phyloP scores from a whole-genome alignment of 2,329 filamentous ascomycete species.

The Monosporascus cannonballus region DNA sequence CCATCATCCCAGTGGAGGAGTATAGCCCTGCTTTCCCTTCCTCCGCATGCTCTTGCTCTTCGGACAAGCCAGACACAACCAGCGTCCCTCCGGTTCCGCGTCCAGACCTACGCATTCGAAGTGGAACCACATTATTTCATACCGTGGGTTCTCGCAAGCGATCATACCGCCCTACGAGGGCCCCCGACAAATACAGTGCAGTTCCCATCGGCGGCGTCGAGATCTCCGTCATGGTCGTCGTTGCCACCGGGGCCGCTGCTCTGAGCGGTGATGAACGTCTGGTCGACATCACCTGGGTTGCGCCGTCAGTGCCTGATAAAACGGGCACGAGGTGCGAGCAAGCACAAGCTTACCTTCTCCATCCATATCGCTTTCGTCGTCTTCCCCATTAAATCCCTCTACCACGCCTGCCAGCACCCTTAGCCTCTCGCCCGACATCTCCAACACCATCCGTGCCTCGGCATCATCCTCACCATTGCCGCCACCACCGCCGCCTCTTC shows the following conservation, averaged over 20 bases:
- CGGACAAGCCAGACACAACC: constrained; percentile 12
- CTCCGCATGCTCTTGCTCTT: constrained; percentile 1
- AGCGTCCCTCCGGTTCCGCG: constrained; percentile 8
- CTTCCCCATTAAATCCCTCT: constrained; percentile 11
- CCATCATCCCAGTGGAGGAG: neutral
- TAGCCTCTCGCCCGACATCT: constrained; percentile 39
- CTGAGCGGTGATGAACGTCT: constrained; percentile 11
- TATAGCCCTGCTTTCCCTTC: neutral
- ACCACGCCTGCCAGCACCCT: constrained; percentile 32
- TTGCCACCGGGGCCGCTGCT: constrained; percentile 4
- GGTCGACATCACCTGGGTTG: constrained; percentile 5
- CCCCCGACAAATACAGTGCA: constrained; percentile 7
- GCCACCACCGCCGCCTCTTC: constrained; percentile 18
- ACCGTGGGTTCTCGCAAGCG: constrained; percentile 8
- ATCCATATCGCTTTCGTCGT: constrained; percentile 9
- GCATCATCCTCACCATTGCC: constrained; percentile 29
- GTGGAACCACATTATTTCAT: constrained; percentile 13
- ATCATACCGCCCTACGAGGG: constrained; percentile 10
- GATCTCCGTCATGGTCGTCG: neutral
- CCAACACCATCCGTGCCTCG: constrained; percentile 36
- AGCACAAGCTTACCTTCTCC: constrained; percentile 1
- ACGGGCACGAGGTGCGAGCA: no score
- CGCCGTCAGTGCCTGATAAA: neutral
- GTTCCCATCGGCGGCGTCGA: neutral
- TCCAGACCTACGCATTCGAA: constrained; percentile 13